Evolutionary conservation across 1,139 yeast genomes (phyloP).

Genomic region (Geotrichum siamense): DNA sequence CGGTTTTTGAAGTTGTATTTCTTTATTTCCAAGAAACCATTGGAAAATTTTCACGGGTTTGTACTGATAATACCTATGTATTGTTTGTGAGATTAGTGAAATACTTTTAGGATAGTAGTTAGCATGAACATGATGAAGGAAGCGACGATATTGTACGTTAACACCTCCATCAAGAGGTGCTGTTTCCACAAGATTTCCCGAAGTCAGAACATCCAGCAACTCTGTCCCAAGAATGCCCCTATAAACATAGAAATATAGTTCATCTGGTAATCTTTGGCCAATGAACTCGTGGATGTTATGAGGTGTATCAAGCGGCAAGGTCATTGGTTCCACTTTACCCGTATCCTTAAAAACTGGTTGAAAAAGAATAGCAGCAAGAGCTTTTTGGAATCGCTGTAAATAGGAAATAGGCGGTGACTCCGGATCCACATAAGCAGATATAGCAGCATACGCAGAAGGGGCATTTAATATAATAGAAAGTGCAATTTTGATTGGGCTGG

Average conservation of each 20-base stretch:
- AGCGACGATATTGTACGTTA: slow-evolving; percentile 49
- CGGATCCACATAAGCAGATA: slow-evolving; percentile 29
- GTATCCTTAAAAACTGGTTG: slow-evolving; percentile 65
- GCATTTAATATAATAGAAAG: slow-evolving; percentile 6
- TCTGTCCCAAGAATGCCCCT: slow-evolving; percentile 66
- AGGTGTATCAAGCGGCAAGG: slow-evolving; percentile 46
- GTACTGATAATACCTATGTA: slow-evolving; percentile 81
- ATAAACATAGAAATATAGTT: slow-evolving; percentile 72
- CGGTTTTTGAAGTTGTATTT: slow-evolving; percentile 20
- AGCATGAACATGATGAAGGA: slow-evolving; percentile 43
- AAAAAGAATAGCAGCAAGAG: slow-evolving; percentile 45
- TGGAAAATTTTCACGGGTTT: slow-evolving; percentile 44
- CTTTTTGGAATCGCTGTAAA: slow-evolving; percentile 43
- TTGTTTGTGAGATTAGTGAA: slow-evolving; percentile 60
- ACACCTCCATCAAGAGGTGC: slow-evolving; percentile 65
- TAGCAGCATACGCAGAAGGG: slow-evolving; percentile 37
- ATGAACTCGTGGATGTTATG: slow-evolving; percentile 75
- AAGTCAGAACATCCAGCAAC: slow-evolving; percentile 59
- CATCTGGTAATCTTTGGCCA: slow-evolving; percentile 83
- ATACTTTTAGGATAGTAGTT: slow-evolving; percentile 53
- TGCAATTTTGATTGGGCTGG: slow-evolving; percentile 15
- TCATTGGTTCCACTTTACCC: slow-evolving; percentile 62
- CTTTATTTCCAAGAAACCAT: slow-evolving; percentile 48
- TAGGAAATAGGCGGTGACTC: slow-evolving; percentile 24
- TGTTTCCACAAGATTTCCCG: slow-evolving; percentile 56